Percentiles rank a stretch among this genome's conserved stretches.
Evolutionary conservation across 164 flowering plant species (phyloP).

Genomic region (Pachysandra terminalis): DNA sequence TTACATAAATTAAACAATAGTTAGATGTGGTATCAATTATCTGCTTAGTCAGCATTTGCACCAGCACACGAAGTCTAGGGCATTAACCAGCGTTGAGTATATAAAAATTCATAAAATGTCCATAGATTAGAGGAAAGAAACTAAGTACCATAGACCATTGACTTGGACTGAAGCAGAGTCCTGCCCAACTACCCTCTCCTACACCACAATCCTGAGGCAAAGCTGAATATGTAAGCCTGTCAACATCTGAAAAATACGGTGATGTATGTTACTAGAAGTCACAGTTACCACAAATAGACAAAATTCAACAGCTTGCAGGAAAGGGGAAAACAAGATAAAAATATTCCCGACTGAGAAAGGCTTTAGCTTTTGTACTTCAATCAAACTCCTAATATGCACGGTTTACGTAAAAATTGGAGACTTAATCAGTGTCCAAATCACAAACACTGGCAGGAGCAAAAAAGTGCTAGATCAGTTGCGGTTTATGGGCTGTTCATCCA

Average conservation of each 20-base stretch:
- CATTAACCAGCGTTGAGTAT: neutral
- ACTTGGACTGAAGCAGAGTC: conserved; percentile 75
- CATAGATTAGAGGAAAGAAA: conserved; percentile 5
- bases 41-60: too few species aligned
- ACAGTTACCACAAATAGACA: neutral
- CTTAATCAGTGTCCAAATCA: too few species aligned
- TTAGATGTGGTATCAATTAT: too few species aligned
- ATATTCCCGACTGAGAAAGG: neutral
- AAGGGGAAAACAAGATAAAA: neutral
- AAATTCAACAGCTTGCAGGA: neutral
- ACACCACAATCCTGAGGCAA: conserved; percentile 69
- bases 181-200: conserved; percentile 92
- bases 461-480: too few species aligned
- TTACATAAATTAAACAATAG: too few species aligned
- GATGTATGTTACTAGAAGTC: conserved; percentile 6
- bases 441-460: too few species aligned
- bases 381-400: neutral
- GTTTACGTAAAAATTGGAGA: too few species aligned
- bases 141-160: conserved; percentile 65
- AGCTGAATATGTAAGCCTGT: conserved; percentile 60
- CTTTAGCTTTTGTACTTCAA: neutral
- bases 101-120: neutral
- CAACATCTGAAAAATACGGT: conserved; percentile 45
- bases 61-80: too few species aligned
- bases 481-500: too few species aligned